A percentile compares a stretch with the other conserved stretches of the same genome.
These are phyloP conservation scores for Mycena rosella DNA, from an alignment of 768 basidiomycete species.

Conservation along the genomic window DNA sequence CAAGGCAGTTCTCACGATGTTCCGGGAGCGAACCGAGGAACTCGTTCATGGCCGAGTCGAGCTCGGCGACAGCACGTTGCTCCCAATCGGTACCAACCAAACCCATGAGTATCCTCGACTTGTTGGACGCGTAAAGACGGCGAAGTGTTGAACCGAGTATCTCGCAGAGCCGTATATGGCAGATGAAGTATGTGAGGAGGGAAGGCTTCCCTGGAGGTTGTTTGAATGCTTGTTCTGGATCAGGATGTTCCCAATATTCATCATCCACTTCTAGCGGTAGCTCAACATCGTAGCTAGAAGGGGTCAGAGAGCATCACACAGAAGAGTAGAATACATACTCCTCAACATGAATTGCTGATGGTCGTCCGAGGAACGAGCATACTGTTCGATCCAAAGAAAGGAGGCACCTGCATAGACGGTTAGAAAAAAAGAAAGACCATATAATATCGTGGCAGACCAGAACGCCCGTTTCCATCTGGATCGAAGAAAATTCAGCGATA, in stretches of 20 bases:
- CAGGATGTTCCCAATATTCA: slow-evolving; percentile 60
- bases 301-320: neutral
- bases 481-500: neutral
- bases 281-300: slow-evolving; percentile 71
- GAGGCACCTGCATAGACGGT: slow-evolving; percentile 43
- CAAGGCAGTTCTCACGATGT: slow-evolving; percentile 53
- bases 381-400: slow-evolving; percentile 49
- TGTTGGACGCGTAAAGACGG: slow-evolving; percentile 65
- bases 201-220: slow-evolving; percentile 76
- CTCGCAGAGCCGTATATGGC: slow-evolving; percentile 67
- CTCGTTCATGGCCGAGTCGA: slow-evolving; percentile 71
- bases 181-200: slow-evolving; percentile 64
- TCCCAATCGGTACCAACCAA: slow-evolving; percentile 69
- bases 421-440: neutral
- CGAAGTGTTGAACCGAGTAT: slow-evolving; percentile 73
- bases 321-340: slow-evolving; percentile 58
- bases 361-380: slow-evolving; percentile 71
- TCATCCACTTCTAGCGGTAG: slow-evolving; percentile 71
- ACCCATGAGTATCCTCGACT: slow-evolving; percentile 54
- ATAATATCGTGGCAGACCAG: slow-evolving; percentile 51
- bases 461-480: slow-evolving; percentile 63
- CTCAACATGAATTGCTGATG: slow-evolving; percentile 76
- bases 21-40: slow-evolving; percentile 74
- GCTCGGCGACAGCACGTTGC: slow-evolving; percentile 66
- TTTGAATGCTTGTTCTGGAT: slow-evolving; percentile 63